Conservation (phyloP, 2,329 filamentous ascomycete genomes). For the Zelopaecilomyces penicillatus region DNA sequence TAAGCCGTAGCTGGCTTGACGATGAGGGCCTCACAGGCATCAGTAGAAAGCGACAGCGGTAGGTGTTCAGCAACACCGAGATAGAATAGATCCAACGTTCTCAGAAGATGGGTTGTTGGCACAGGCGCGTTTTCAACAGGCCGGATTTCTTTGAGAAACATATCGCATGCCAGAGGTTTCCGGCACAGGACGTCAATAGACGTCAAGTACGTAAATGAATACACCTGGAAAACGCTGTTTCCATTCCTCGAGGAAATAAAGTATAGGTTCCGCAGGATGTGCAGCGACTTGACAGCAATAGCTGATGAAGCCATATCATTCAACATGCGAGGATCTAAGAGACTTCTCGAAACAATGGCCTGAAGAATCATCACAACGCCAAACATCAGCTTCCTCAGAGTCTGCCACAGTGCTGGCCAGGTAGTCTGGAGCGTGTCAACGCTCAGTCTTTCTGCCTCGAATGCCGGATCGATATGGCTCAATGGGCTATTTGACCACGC, state of each 20-base stretch:
- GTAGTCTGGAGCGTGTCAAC: slow-evolving; percentile 58
- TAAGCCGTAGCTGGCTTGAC: slow-evolving; percentile 68
- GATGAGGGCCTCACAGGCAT: slow-evolving; percentile 63
- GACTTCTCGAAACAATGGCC: slow-evolving; percentile 57
- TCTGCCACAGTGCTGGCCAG: slow-evolving; percentile 63
- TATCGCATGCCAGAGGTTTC: slow-evolving; percentile 56
- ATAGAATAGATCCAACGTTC: slow-evolving; percentile 78
- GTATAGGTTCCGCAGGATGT: slow-evolving; percentile 66
- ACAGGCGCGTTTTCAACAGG: slow-evolving; percentile 26
- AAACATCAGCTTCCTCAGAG: slow-evolving; percentile 69
- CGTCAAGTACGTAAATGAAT: slow-evolving; percentile 74
- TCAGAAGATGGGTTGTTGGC: slow-evolving; percentile 40
- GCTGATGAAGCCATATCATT: slow-evolving; percentile 44
- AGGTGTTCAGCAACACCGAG: slow-evolving; percentile 82
- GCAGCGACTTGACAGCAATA: slow-evolving; percentile 63
- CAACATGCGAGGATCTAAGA: slow-evolving; percentile 42
- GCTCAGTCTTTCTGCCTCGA: slow-evolving; percentile 56
- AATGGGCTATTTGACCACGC: slow-evolving; percentile 71
- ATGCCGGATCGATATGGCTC: slow-evolving; percentile 60
- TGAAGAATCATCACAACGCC: slow-evolving; percentile 67
- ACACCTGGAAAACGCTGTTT: slow-evolving; percentile 69
- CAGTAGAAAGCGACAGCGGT: slow-evolving; percentile 57
- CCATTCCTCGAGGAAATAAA: slow-evolving; percentile 73
- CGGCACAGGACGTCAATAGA: slow-evolving; percentile 72
- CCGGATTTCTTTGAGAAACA: slow-evolving; percentile 58